Percentiles rank a stretch among this genome's conserved stretches.
Conservation (phyloP, 805 yeast genomes). For the Saturnispora halmiae region DNA sequence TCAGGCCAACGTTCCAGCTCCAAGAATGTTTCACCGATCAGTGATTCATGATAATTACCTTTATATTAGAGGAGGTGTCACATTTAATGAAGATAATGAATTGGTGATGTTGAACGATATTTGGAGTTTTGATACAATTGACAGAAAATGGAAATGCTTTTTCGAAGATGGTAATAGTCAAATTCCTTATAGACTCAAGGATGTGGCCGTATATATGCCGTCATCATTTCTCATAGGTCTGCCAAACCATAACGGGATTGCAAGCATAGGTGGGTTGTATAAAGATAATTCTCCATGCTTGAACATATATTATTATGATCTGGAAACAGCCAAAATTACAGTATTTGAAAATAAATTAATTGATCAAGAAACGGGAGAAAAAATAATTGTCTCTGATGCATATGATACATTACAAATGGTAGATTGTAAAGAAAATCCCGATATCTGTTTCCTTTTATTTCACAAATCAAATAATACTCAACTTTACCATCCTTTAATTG, state of each 20-base stretch:
- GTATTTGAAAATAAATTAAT: background rate
- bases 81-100: constrained; percentile 29
- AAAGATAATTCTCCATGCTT: background rate
- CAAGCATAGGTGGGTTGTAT: constrained; percentile 42
- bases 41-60: constrained; percentile 40
- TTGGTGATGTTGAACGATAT: constrained; percentile 49
- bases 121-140: constrained; percentile 55
- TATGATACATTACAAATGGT: background rate
- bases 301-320: constrained; percentile 3
- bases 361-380: constrained; percentile 23
- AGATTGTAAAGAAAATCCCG: background rate
- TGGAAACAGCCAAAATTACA: background rate
- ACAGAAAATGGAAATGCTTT: constrained; percentile 45
- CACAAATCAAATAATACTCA: background rate
- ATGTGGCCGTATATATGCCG: constrained; percentile 37
- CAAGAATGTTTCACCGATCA: constrained; percentile 55
- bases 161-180: constrained; percentile 28
- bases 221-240: constrained; percentile 31
- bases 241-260: constrained; percentile 38
- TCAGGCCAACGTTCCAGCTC: constrained; percentile 24
- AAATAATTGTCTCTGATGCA: background rate
- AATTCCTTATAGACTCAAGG: constrained; percentile 38
- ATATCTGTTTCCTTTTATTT: constrained; percentile 1
- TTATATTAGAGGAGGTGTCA: constrained; percentile 60
- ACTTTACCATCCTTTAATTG: constrained; percentile 1